These are phyloP conservation scores for Populus trichocarpa DNA, from an alignment of 441 rosid species.

Conservation along the genomic window DNA sequence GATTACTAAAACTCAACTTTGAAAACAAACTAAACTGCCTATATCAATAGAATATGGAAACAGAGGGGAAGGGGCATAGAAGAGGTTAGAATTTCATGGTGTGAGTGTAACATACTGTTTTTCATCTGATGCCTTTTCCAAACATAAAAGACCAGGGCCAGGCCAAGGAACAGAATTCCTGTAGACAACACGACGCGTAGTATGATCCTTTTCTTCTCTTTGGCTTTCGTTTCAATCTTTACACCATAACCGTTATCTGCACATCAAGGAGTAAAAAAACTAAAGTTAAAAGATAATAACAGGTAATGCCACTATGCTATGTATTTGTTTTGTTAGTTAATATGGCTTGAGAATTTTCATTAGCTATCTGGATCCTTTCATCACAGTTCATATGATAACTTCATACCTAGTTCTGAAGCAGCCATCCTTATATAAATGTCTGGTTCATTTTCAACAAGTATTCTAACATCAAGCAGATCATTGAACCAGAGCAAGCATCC, in stretches of 20 bases:
- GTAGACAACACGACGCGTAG: not conserved
- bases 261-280: not conserved
- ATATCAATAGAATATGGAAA: not conserved
- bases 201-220: not conserved
- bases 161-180: not conserved
- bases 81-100: not conserved
- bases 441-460: too few species aligned
- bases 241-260: not conserved
- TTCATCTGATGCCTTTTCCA: not conserved
- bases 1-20: too few species aligned
- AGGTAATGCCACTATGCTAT: not conserved
- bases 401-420: too few species aligned
- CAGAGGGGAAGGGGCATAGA: not conserved
- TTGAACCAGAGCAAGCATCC: not conserved
- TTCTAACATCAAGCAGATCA: too few species aligned
- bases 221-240: not conserved
- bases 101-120: not conserved
- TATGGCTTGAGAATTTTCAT: not conserved
- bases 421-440: too few species aligned
- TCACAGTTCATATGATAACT: not conserved
- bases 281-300: not conserved
- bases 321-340: not conserved
- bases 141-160: not conserved
- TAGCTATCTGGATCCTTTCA: not conserved
- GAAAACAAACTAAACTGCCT: too few species aligned